A percentile compares a stretch with the other conserved stretches of the same genome.
phyloP scores from a whole-genome alignment of 768 basidiomycete species.

The Hirschioporus abietinus region DNA sequence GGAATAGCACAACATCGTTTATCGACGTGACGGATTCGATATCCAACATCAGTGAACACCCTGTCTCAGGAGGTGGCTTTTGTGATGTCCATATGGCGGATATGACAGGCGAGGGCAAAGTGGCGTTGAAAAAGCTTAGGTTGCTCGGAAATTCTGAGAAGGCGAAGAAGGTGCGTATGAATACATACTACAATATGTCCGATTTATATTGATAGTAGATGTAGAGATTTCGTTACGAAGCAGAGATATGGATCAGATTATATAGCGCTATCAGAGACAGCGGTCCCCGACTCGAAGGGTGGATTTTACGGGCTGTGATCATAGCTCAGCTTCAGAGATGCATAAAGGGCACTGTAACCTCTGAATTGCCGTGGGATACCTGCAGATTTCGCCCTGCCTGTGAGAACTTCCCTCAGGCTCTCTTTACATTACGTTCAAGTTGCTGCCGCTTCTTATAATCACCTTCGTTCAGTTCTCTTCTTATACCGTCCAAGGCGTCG shows the following conservation, averaged over 20 bases:
- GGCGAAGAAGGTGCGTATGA: background rate
- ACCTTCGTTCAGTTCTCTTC: too few relatives aligned
- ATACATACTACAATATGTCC: background rate
- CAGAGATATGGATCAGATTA: conserved; percentile 1
- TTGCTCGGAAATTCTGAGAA: background rate
- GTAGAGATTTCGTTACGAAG: conserved; percentile 6
- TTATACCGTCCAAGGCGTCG: too few relatives aligned
- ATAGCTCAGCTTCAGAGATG: too few relatives aligned
- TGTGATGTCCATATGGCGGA: background rate
- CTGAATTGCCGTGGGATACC: too few relatives aligned
- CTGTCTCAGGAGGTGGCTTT: background rate
- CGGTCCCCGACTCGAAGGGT: too few relatives aligned
- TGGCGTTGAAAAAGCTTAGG: conserved; percentile 1
- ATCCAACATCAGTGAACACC: background rate
- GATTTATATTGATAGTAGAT: background rate
- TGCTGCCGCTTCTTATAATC: too few relatives aligned
- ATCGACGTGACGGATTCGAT: background rate
- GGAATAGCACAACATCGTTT: background rate
- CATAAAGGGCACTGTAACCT: too few relatives aligned
- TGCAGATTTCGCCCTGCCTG: too few relatives aligned
- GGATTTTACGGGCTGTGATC: too few relatives aligned
- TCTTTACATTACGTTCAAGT: too few relatives aligned
- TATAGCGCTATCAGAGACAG: too few relatives aligned
- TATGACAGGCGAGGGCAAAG: background rate
- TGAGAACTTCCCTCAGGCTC: too few relatives aligned